These are phyloP conservation scores for Linaria vulgaris DNA, from an alignment of 257 asterid species.

Conservation along the genomic window DNA sequence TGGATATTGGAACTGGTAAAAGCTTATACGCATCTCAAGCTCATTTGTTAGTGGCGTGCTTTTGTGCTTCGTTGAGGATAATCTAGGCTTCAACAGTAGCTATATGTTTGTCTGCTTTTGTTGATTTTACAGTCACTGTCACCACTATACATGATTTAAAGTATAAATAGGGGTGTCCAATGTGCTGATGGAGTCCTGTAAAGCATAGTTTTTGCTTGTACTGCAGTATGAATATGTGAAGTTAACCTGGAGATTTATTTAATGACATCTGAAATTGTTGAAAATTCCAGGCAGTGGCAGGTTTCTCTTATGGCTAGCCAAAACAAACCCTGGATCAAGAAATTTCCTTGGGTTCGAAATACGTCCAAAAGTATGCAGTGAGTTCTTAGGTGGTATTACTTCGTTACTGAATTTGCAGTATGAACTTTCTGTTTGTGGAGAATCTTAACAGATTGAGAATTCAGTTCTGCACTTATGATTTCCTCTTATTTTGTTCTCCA, in stretches of 20 bases:
- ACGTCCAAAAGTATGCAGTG: conserved; percentile 67
- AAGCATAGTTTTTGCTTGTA: conserved; percentile 1
- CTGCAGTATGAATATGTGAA: not conserved
- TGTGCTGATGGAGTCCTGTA: conserved; percentile 10
- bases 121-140: not conserved
- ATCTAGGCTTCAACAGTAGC: not conserved
- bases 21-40: conserved; percentile 15
- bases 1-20: conserved; percentile 91
- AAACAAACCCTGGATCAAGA: conserved; percentile 45
- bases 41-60: not conserved
- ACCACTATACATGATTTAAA: not conserved
- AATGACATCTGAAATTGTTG: conserved; percentile 18
- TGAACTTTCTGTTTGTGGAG: conserved; percentile 14
- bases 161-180: not conserved
- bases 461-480: conserved; percentile 5
- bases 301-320: conserved; percentile 82
- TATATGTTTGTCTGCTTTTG: not conserved
- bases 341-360: conserved; percentile 91
- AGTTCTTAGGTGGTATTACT: conserved; percentile 21
- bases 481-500: conserved; percentile 38
- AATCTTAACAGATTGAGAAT: conserved; percentile 23
- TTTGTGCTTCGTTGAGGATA: not conserved
- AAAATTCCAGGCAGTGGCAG: conserved; percentile 83
- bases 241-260: not conserved
- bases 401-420: conserved; percentile 11